Conservation (phyloP, 2,329 filamentous ascomycete species). For the Thermothelomyces thermophilus region DNA sequence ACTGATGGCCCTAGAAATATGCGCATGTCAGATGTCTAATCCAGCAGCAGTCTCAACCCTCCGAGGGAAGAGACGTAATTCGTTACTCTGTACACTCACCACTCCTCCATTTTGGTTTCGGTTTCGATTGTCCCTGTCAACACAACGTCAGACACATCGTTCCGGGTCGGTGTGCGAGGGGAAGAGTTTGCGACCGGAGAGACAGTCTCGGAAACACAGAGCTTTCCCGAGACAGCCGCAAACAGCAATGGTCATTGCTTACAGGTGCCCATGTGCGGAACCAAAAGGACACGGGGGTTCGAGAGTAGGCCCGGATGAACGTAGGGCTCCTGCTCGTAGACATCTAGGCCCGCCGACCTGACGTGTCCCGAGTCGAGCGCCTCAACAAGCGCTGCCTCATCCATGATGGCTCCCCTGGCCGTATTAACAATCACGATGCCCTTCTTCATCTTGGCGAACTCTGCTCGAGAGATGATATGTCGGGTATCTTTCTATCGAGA, state of each 20-base stretch:
- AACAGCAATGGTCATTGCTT: no score
- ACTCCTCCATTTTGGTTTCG: slow-evolving; percentile 64
- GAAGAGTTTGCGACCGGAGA: no score
- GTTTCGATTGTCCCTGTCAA: slow-evolving; percentile 52
- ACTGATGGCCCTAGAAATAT: slow-evolving; percentile 47
- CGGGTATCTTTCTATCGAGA: slow-evolving; percentile 50
- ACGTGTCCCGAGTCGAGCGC: slow-evolving; percentile 66
- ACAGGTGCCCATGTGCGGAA: slow-evolving; percentile 83
- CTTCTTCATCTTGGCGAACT: slow-evolving; percentile 72
- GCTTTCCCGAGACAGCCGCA: no score
- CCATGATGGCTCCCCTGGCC: slow-evolving; percentile 73
- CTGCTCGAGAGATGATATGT: slow-evolving; percentile 64
- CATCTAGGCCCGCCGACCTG: slow-evolving; percentile 66
- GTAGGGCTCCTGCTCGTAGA: slow-evolving; percentile 74
- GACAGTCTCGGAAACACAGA: no score
- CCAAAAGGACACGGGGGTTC: slow-evolving; percentile 65
- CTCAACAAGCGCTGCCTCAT: slow-evolving; percentile 70
- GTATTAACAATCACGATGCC: slow-evolving; percentile 77
- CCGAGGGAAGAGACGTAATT: not conserved
- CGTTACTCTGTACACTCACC: slow-evolving; percentile 26
- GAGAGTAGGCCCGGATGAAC: slow-evolving; percentile 65
- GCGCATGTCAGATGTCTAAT: not conserved
- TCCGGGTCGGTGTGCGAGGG: no score
- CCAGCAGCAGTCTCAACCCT: no score
- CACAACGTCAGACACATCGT: no score